These are phyloP conservation scores for Cetraspora pellucida DNA, from an alignment of 192 early-diverging fungal species.

Conservation along the genomic window DNA sequence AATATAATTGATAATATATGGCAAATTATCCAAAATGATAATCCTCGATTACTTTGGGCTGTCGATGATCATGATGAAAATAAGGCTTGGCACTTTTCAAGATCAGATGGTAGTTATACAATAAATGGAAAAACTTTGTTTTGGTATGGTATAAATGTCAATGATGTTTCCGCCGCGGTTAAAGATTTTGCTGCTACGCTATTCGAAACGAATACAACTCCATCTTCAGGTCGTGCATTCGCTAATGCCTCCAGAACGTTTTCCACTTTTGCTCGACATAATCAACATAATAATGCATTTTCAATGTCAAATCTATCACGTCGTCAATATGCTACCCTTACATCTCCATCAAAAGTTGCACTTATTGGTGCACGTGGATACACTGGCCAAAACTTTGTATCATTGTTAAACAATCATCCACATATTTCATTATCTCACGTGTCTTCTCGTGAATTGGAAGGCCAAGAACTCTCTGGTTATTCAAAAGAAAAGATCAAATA, in stretches of 20 bases:
- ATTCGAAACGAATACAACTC: constrained; percentile 28
- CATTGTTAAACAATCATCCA: constrained; percentile 86
- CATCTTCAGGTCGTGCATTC: constrained; percentile 30
- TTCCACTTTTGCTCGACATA: constrained; percentile 53
- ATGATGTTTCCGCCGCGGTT: constrained; percentile 75
- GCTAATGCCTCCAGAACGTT: constrained; percentile 49
- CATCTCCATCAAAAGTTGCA: constrained; percentile 68
- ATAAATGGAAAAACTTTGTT: constrained; percentile 79
- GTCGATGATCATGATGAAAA: constrained; percentile 75
- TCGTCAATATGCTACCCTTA: constrained; percentile 62
- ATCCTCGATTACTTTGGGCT: constrained; percentile 81
- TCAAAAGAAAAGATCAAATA: constrained; percentile 70
- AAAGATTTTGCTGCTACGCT: constrained; percentile 50
- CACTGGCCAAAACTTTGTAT: constrained; percentile 95
- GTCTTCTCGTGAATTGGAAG: constrained; percentile 91
- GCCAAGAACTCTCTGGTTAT: constrained; percentile 82
- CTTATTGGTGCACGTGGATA: constrained; percentile 97
- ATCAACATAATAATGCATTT: constrained; percentile 27
- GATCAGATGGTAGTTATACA: constrained; percentile 86
- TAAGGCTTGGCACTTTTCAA: constrained; percentile 96
- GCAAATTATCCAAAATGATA: constrained; percentile 85
- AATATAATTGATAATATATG: constrained; percentile 98
- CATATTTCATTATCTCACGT: constrained; percentile 84
- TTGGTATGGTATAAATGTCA: constrained; percentile 92
- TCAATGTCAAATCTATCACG: constrained; percentile 37